Percentiles rank a stretch among this genome's conserved stretches.
phyloP scores from a whole-genome alignment of 1,139 yeast species.

The Insectozyma bohioensis region DNA sequence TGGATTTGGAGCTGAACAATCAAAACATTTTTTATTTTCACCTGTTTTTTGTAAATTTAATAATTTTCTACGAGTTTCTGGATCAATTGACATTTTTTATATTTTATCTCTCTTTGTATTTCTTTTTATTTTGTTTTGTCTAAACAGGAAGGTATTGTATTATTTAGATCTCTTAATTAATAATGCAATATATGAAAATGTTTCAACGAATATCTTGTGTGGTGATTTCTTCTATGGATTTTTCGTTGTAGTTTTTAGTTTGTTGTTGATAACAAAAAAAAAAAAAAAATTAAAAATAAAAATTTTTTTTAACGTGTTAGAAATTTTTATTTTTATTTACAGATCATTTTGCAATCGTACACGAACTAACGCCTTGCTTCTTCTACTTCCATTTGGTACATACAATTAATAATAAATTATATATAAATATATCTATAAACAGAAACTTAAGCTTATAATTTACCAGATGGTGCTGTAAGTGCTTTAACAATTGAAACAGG shows the following conservation, averaged over 20 bases:
- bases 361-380: too few relatives aligned
- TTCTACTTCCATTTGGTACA: too few relatives aligned
- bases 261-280: conserved; percentile 3
- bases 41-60: conserved; percentile 78
- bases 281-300: conserved; percentile 1
- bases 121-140: too few relatives aligned
- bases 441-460: conserved; percentile 2
- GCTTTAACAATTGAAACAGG: conserved; percentile 29
- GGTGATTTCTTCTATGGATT: too few relatives aligned
- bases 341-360: too few relatives aligned
- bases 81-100: conserved; percentile 73
- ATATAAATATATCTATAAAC: too few relatives aligned
- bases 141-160: too few relatives aligned
- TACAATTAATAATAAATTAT: too few relatives aligned
- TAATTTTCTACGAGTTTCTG: conserved; percentile 83
- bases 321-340: neutral
- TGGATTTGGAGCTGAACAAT: conserved; percentile 93
- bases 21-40: conserved; percentile 86
- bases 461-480: conserved; percentile 7
- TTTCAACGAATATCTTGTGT: too few relatives aligned
- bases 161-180: too few relatives aligned
- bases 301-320: neutral
- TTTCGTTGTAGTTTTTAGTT: too few relatives aligned
- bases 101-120: too few relatives aligned
- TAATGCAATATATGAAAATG: neutral